phyloP scores from a whole-genome alignment of 371 early-diverging fungal genomes.

The Syncephalastrum monosporum region DNA sequence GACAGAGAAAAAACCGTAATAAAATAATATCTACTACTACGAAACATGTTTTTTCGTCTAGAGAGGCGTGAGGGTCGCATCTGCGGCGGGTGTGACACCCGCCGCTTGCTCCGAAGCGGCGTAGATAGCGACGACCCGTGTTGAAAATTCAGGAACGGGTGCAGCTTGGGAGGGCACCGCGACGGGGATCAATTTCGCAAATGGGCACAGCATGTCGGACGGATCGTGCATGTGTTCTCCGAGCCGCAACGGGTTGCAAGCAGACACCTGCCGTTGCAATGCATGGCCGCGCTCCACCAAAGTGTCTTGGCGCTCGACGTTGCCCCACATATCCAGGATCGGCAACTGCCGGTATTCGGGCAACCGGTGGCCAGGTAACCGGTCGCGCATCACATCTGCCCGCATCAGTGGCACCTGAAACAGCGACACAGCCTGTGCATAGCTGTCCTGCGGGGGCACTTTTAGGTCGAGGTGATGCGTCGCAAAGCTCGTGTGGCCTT shows the following conservation, averaged over 20 bases:
- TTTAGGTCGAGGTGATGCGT: constrained; percentile 55
- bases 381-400: constrained; percentile 24
- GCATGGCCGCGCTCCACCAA: constrained; percentile 42
- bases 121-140: constrained; percentile 29
- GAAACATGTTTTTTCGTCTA: too few relatives aligned
- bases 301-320: constrained; percentile 24
- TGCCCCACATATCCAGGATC: constrained; percentile 55
- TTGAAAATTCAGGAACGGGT: constrained; percentile 29
- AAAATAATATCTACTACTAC: too few relatives aligned
- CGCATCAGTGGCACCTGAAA: constrained; percentile 54
- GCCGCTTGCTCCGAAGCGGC: constrained; percentile 7
- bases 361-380: constrained; percentile 30
- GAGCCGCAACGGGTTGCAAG: constrained; percentile 37
- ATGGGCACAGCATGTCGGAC: constrained; percentile 47
- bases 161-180: constrained; percentile 30
- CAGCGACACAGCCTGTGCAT: constrained; percentile 32
- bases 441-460: constrained; percentile 39
- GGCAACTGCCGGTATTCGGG: constrained; percentile 44
- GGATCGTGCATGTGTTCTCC: constrained; percentile 34
- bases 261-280: constrained; percentile 49
- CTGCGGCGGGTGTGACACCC: too few relatives aligned
- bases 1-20: too few relatives aligned
- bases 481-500: constrained; percentile 49
- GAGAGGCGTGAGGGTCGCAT: too few relatives aligned
- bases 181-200: constrained; percentile 30